Evolutionary conservation across 202 grass and related monocot species (phyloP).

Genomic region (Eragrostis tef): DNA sequence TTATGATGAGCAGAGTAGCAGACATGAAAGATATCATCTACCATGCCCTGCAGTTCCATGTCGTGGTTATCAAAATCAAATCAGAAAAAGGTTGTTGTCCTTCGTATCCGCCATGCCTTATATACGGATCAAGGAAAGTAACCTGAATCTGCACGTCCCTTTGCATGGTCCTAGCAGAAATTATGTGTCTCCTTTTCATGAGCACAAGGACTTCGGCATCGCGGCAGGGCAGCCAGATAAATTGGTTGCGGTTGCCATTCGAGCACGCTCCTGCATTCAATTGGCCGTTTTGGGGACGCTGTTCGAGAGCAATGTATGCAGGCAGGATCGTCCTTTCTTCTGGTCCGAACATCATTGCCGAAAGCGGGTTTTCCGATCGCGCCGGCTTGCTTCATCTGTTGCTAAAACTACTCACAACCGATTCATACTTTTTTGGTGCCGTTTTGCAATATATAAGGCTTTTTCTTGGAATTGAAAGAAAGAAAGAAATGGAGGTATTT

Average conservation of each 20-base stretch:
- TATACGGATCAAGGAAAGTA: slow-evolving; percentile 8
- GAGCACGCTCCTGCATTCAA: too few species aligned
- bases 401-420: background rate
- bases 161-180: slow-evolving; percentile 20
- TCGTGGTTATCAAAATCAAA: background rate
- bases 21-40: background rate
- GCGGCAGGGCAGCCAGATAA: background rate
- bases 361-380: background rate
- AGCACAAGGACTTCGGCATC: background rate
- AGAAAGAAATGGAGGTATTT: too few species aligned
- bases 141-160: background rate
- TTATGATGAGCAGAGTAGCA: background rate
- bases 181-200: background rate
- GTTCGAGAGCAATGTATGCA: background rate
- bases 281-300: too few species aligned
- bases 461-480: too few species aligned
- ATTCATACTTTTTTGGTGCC: background rate
- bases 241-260: background rate
- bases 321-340: background rate
- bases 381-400: background rate
- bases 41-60: background rate
- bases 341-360: background rate
- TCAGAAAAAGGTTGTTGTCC: background rate
- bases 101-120: background rate
- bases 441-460: background rate